Evolutionary conservation across 1,284 basidiomycete species (phyloP), one percentile per base, ranked within the genome.

Genomic region (Mycena sp.): DNA sequence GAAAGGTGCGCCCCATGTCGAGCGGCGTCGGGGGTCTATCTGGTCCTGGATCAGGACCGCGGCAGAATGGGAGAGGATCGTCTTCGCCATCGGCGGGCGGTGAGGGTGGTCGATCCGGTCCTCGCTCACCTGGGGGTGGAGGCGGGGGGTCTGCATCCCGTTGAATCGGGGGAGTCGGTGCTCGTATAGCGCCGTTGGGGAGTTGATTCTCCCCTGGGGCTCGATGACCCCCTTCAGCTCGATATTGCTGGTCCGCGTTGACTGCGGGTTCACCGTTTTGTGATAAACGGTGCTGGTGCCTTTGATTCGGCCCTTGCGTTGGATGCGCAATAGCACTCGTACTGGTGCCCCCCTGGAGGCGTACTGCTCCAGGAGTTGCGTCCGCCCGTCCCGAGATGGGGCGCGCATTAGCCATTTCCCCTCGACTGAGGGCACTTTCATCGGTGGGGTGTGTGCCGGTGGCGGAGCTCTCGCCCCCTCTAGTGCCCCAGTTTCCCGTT

Each of bases 401-500:
- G 25, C 44, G 25, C 2, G 32, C 50, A 6, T 48, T 43, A 5
- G 58, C 44, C 58, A 41, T 53, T 60, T 48, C 50, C 32, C 58
- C 58, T 60, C 58, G 32, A 40, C 58, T 60, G 35, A 12, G 43
- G 44, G n/a, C 58, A 40, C 44, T 23, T 1, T 60, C 58, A 46
- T 60, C 44, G 51, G 51, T 41, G 23, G 37, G 44, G 43, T 37
- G 51, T 25, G 50, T 14, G 43, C 44, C 58, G 58, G 58, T 60
- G 58, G 58, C 58, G 50, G 58, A 60, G 58, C 58, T 60, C 58
- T 32, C 50, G 50, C 58, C 35, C 3, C 50, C 58, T 60, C 25
- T 43, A 40, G 32, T 30, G 58, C 50, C 58, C 50, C 30, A 59
- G 50, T 17, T 46, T 19, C 17, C 58, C 43, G 12, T 38, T 40